phyloP scores from a whole-genome alignment of 106 monocot genomes.

The Phalaenopsis aphrodite region DNA sequence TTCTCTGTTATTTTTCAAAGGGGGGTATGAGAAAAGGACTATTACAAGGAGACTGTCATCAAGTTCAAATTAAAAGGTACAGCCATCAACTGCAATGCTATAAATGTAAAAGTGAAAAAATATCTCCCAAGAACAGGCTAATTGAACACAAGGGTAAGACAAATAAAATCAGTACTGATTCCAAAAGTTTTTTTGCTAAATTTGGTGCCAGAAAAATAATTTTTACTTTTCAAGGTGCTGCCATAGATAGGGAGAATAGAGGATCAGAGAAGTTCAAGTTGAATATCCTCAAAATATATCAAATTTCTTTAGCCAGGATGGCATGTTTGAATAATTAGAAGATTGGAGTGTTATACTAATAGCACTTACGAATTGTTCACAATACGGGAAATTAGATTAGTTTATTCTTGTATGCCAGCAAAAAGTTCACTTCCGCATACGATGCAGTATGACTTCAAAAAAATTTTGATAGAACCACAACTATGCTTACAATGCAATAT shows the following conservation, averaged over 20 bases:
- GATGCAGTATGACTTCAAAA: background rate
- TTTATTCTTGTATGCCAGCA: background rate
- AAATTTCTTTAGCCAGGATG: background rate
- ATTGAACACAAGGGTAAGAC: too few relatives aligned
- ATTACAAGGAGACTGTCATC: too few relatives aligned
- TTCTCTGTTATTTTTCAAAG: too few relatives aligned
- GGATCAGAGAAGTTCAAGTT: background rate
- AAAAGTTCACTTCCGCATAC: too few relatives aligned
- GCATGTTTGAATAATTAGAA: background rate
- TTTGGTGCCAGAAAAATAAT: too few relatives aligned
- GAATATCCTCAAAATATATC: background rate
- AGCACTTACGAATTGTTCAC: background rate
- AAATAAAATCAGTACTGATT: too few relatives aligned
- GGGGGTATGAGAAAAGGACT: too few relatives aligned
- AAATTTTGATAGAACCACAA: background rate
- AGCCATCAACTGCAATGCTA: too few relatives aligned
- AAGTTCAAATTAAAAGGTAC: too few relatives aligned
- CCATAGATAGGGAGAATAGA: background rate
- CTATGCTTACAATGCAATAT: background rate
- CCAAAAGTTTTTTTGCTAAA: too few relatives aligned
- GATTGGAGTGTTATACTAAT: background rate
- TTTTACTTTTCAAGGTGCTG: background rate
- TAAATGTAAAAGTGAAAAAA: too few relatives aligned
- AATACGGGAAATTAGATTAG: background rate
- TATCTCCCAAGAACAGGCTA: too few relatives aligned